These are phyloP conservation scores for Aspergillus sojae DNA, from an alignment of 2,329 filamentous ascomycete species.

Conservation along the genomic window DNA sequence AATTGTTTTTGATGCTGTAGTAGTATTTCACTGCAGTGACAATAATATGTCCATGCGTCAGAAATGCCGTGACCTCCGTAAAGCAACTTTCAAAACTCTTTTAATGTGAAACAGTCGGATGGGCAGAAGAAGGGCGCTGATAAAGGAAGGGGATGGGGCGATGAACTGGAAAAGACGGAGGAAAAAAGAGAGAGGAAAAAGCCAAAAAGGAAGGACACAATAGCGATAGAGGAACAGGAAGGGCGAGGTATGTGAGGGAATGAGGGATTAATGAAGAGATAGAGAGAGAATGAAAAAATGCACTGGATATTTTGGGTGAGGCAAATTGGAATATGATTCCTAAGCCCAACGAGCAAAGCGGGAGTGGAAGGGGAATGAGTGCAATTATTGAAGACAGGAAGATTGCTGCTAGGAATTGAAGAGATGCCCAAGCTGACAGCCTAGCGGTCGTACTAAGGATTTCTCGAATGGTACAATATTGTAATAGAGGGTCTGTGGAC, in stretches of 20 bases:
- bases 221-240: neutral
- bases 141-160: neutral
- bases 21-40: neutral
- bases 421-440: neutral
- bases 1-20: neutral
- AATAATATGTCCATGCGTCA: neutral
- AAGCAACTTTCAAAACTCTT: neutral
- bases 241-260: neutral
- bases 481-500: constrained; percentile 1
- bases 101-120: neutral
- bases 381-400: neutral
- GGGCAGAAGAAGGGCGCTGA: neutral
- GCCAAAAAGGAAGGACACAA: neutral
- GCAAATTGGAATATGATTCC: neutral
- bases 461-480: neutral
- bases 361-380: neutral
- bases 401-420: neutral
- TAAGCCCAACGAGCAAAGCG: neutral
- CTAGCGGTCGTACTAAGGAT: neutral
- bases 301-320: neutral
- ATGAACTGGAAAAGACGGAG: neutral
- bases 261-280: neutral
- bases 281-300: neutral
- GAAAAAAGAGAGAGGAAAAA: neutral
- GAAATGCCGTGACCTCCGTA: neutral